A percentile compares a stretch with the other conserved stretches of the same genome.
These are phyloP conservation scores for Candida takata DNA, from an alignment of 805 yeast species.

Conservation along the genomic window DNA sequence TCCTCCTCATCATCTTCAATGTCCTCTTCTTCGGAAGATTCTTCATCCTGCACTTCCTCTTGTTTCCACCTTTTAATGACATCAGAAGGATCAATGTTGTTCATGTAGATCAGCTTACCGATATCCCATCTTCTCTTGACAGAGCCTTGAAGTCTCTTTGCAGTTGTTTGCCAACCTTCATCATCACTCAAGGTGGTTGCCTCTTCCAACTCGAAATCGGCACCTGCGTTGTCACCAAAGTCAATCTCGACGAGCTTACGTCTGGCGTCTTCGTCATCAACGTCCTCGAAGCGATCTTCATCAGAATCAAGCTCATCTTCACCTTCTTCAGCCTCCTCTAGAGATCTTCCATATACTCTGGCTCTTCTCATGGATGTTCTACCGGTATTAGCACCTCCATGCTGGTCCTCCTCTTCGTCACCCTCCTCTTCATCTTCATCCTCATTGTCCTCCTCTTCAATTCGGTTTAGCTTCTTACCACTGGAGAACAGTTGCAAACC, in stretches of 20 bases:
- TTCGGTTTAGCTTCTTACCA: conserved; percentile 43
- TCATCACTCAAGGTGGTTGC: conserved; percentile 44
- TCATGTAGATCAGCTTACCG: conserved; percentile 71
- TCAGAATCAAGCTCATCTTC: conserved; percentile 38
- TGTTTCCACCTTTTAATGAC: conserved; percentile 67
- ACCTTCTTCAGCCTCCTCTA: conserved; percentile 39
- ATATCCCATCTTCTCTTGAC: conserved; percentile 65
- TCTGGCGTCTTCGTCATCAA: conserved; percentile 32
- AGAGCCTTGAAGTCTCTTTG: conserved; percentile 52
- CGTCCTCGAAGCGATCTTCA: conserved; percentile 30
- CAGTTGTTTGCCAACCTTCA: conserved; percentile 39
- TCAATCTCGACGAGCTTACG: conserved; percentile 43
- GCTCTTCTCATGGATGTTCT: conserved; percentile 59
- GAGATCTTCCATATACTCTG: conserved; percentile 46
- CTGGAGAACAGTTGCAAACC: conserved; percentile 72
- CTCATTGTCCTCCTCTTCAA: conserved; percentile 33
- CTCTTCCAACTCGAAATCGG: conserved; percentile 38
- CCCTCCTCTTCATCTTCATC: conserved; percentile 31
- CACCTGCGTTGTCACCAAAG: conserved; percentile 29
- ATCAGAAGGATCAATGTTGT: conserved; percentile 67
- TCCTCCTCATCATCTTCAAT: conserved; percentile 34
- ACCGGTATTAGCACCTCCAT: conserved; percentile 41
- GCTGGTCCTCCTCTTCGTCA: conserved; percentile 27
- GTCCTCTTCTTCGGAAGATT: conserved; percentile 35
- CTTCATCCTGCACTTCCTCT: conserved; percentile 38